Evolutionary conservation across 106 monocot species (phyloP), one percentile per base, ranked within the genome.

Genomic region (Allium cepa): DNA sequence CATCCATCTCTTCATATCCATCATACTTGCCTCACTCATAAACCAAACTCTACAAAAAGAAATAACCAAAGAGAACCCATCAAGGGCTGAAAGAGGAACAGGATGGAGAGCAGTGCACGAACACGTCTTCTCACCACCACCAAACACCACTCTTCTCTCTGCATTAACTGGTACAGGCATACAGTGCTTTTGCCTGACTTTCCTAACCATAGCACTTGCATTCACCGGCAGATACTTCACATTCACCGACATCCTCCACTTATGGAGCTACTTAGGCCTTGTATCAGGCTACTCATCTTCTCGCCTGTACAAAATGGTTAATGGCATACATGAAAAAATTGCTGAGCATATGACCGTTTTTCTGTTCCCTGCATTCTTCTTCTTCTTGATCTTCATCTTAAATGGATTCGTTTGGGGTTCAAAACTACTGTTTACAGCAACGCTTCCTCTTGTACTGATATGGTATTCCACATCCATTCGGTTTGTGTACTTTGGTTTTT

Each of bases 191-290:
- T 80, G 84, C 15, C 83, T 88, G 88, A 65, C 84, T 36, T 49
- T 88, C 9, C 83, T 88, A 7, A 88, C 84, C 45, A 76, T 88
- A 81, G 73, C 84, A 46, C 84, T 88, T 71, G 88, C 88, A 15
- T 59, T 88, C n/a, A 49, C 84, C 11, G 84, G 88, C 22, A 84
- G 83, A 60, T 67, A 84, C 6, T 88, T 84, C 10, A 83, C 88
- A n/a, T 80, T 88, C 84, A 88, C 78, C 15, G 84, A 83, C 16
- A 81, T 88, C 84, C 81, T 88, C 16, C 88, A 84, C 18, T 61
- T 84, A n/a, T 88, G 88, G 88, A 84, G 79, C 4, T 88, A 84
- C 78, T 84, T 88, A 84, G 88, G 88, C 26, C 78, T 88, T 4
- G 78, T 88, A 60, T 83, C 88, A 2, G 88, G 88, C 53, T 88